Evolutionary conservation across 305 asterid species (phyloP), one percentile per base, ranked within the genome.

Genomic region (Fraxinus sp.): DNA sequence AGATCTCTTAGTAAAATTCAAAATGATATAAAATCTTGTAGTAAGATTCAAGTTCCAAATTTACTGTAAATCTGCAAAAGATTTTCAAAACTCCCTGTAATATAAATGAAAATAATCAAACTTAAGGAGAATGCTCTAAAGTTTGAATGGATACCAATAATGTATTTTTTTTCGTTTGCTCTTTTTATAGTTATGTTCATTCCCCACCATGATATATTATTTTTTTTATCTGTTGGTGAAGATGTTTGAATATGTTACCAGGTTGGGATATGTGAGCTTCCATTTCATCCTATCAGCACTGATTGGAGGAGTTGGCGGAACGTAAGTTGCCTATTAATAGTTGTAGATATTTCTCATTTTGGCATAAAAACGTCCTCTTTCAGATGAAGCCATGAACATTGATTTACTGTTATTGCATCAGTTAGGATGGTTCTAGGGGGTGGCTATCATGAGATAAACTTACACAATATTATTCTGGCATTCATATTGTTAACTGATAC

Each of bases 261-360:
- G 97, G 99, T 94, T n/a, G 99, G 91, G 64, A 92, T 96, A 80
- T 96, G 99, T 80, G 99, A 96, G 92, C 97, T 96, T 90, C 99
- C 99, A 18, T 96, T 96, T 91, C 97, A 94, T 85, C 98, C 99
- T 57, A 83, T 96, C 90, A 93, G 99, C 91, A 91, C 98, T 87
- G 18, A 37, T 85, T 87, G 99, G 99, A 80, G 99, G 99, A 83
- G 98, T 96, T 83, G 99, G 99, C 68, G 99, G 99, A 91, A 96
- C 99, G 98, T 96, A 91, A 94, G 99, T 89, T 2, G 57, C 57
- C n/a, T 46, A 13, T 14, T 46, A 46, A 46, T 46, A 46, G 57
- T 46, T 22, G 73, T 66, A 24, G n/a, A 66, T 66, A 71, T 66
- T 75, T 66, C 6, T 66, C 18, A 52, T 1, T 52, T 16, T 52